phyloP scores from a whole-genome alignment of 805 yeast genomes.

The Brettanomyces custersianus region DNA sequence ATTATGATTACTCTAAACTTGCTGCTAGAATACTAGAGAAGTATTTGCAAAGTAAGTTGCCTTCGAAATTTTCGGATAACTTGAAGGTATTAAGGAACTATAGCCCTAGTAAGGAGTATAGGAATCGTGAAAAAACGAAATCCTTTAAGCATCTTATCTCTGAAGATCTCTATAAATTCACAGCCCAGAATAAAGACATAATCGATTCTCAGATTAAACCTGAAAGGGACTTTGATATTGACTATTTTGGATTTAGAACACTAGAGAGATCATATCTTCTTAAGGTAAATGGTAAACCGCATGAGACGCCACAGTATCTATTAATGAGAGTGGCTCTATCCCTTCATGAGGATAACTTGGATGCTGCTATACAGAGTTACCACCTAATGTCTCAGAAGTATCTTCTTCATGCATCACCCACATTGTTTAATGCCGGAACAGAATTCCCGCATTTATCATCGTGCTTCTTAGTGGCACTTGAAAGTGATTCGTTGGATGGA shows the following conservation, averaged over 20 bases:
- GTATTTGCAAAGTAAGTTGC: conserved; percentile 76
- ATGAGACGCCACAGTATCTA: conserved; percentile 88
- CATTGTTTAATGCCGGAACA: conserved; percentile 89
- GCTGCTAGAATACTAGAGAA: conserved; percentile 89
- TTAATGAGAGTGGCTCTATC: conserved; percentile 90
- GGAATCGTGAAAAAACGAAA: conserved; percentile 23
- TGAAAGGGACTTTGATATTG: conserved; percentile 66
- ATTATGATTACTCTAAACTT: conserved; percentile 85
- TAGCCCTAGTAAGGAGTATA: conserved; percentile 56
- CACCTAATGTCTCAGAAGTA: conserved; percentile 77
- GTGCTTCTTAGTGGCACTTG: conserved; percentile 85
- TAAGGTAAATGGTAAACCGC: conserved; percentile 51
- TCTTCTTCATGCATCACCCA: conserved; percentile 93
- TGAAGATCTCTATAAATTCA: conserved; percentile 46
- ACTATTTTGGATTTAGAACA: conserved; percentile 90
- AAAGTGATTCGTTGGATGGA: conserved; percentile 93
- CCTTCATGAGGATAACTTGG: conserved; percentile 65
- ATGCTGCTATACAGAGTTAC: conserved; percentile 70
- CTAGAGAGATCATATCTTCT: conserved; percentile 78
- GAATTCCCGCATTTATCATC: conserved; percentile 80
- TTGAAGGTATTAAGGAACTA: conserved; percentile 46
- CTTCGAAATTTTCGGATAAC: conserved; percentile 68
- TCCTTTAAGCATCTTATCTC: conserved; percentile 55
- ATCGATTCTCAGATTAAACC: conserved; percentile 62
- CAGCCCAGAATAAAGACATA: conserved; percentile 46